Conservation (phyloP, 2,329 filamentous ascomycete genomes). For the Didymella arachidicola region DNA sequence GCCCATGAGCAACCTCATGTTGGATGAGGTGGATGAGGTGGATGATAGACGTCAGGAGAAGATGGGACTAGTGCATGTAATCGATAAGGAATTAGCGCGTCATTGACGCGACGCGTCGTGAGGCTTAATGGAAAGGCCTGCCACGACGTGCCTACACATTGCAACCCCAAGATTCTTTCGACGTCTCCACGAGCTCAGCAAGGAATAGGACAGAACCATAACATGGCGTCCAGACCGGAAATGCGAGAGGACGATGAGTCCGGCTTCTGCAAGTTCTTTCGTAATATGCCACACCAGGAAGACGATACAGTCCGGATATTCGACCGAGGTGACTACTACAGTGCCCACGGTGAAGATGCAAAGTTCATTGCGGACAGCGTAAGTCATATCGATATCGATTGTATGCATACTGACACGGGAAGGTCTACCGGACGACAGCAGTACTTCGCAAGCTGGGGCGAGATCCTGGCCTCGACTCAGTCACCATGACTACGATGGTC, state of each 20-base stretch:
- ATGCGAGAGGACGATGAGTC: slow-evolving; percentile 89
- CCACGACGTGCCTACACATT: slow-evolving; percentile 3
- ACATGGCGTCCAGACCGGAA: slow-evolving; percentile 64
- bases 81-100: slow-evolving; percentile 16
- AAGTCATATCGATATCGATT: slow-evolving; percentile 32
- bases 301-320: slow-evolving; percentile 87
- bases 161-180: not conserved
- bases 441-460: slow-evolving; percentile 89
- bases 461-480: slow-evolving; percentile 85
- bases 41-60: not conserved
- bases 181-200: not conserved
- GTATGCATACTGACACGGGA: slow-evolving; percentile 3
- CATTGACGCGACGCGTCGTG: slow-evolving; percentile 24
- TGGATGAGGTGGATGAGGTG: not conserved
- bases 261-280: slow-evolving; percentile 96
- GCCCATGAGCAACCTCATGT: not conserved
- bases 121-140: slow-evolving; percentile 7
- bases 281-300: slow-evolving; percentile 75
- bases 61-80: not conserved
- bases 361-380: slow-evolving; percentile 82
- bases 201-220: not conserved
- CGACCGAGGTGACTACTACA: slow-evolving; percentile 94
- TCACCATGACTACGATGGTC: slow-evolving; percentile 93
- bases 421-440: slow-evolving; percentile 97
- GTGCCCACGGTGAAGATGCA: slow-evolving; percentile 87